These are phyloP conservation scores for Pythium graminicola DNA, from an alignment of 352 stramenopile genomes.

Conservation along the genomic window DNA sequence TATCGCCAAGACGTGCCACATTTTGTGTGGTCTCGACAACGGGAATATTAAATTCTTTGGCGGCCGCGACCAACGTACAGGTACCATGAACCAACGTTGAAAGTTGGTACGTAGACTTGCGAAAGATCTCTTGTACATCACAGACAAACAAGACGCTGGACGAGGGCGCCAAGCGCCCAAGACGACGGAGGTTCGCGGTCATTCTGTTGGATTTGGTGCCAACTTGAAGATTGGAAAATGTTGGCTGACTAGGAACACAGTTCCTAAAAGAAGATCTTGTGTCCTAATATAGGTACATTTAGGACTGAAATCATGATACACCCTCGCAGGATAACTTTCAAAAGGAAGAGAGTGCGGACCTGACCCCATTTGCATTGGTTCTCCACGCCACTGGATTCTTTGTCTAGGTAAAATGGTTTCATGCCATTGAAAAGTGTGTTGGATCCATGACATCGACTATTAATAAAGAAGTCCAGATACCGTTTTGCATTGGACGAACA, in stretches of 20 bases:
- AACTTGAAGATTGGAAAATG: slow-evolving; percentile 5
- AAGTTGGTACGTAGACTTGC: slow-evolving; percentile 89
- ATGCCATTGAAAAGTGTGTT: no score
- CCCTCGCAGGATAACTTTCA: no score
- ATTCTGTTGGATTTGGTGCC: not conserved
- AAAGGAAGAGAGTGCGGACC: no score
- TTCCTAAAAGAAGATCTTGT: no score
- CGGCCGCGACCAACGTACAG: slow-evolving; percentile 61
- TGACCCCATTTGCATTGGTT: no score
- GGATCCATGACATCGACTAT: no score
- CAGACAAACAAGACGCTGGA: slow-evolving; percentile 91
- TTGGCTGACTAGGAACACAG: not conserved
- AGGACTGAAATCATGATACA: not conserved
- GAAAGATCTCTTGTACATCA: slow-evolving; percentile 97
- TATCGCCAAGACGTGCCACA: slow-evolving; percentile 90
- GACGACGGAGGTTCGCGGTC: slow-evolving; percentile 16
- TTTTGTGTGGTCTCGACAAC: slow-evolving; percentile 96
- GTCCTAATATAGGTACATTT: not conserved
- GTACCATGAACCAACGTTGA: slow-evolving; percentile 86
- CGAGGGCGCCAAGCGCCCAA: slow-evolving; percentile 53
- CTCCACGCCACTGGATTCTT: no score
- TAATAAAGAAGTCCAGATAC: no score
- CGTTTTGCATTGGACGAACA: no score
- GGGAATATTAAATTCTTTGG: slow-evolving; percentile 87
- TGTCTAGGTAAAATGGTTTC: no score